These are phyloP conservation scores for Colletotrichum sp. DNA, from an alignment of 2,329 filamentous ascomycete species.

Conservation along the genomic window DNA sequence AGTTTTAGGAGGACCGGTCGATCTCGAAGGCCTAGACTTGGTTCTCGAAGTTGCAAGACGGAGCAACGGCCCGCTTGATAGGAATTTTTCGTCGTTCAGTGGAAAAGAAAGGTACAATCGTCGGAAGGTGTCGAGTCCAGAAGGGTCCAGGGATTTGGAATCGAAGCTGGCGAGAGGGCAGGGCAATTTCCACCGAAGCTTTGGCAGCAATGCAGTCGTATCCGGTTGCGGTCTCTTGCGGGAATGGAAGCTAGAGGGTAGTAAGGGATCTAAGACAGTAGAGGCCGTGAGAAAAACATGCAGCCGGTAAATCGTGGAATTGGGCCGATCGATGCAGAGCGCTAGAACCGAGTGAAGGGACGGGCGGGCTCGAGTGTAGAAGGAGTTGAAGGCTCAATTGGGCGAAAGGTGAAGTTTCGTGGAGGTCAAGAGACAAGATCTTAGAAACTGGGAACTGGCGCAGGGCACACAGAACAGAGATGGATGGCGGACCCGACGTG, in stretches of 20 bases:
- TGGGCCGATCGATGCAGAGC: conserved; percentile 3
- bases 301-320: conserved; percentile 4
- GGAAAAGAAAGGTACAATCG: not conserved
- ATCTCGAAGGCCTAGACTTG: not conserved
- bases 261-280: conserved; percentile 14
- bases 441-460: conserved; percentile 16
- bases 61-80: not conserved
- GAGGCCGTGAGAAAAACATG: not conserved
- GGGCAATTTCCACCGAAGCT: conserved; percentile 18
- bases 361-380: not conserved
- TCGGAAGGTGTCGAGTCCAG: not conserved
- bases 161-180: not conserved
- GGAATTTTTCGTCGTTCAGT: not conserved
- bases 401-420: not conserved
- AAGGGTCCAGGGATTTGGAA: conserved; percentile 10
- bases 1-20: not conserved
- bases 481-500: conserved; percentile 7
- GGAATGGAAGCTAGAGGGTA: conserved; percentile 11
- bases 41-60: not conserved
- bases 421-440: conserved; percentile 13
- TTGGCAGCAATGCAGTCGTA: conserved; percentile 13
- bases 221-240: conserved; percentile 17
- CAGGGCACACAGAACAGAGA: conserved; percentile 13
- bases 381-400: conserved; percentile 11
- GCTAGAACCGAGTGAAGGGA: not conserved